phyloP scores from a whole-genome alignment of 495 filamentous ascomycete species.

The Mytilinidion resinicola region DNA sequence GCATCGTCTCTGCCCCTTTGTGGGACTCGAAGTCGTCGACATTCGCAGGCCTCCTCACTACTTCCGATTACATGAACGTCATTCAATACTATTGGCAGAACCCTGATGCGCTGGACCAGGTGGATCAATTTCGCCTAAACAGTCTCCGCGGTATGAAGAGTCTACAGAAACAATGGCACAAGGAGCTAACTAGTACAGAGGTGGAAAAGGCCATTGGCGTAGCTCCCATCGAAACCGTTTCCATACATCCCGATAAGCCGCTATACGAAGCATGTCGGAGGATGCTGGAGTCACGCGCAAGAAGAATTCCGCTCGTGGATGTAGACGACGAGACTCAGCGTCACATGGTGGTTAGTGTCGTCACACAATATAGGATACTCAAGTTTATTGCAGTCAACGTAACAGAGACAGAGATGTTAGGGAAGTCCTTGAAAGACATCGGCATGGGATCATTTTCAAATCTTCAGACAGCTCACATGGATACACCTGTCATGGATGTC shows the following conservation, averaged over 20 bases:
- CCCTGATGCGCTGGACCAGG: slow-evolving; percentile 76
- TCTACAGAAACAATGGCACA: background rate
- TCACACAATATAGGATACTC: slow-evolving; percentile 96
- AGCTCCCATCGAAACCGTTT: slow-evolving; percentile 86
- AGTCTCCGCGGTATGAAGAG: slow-evolving; percentile 71
- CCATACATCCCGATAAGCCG: slow-evolving; percentile 79
- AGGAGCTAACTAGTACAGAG: slow-evolving; percentile 48
- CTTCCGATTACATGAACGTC: slow-evolving; percentile 96
- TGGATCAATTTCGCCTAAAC: slow-evolving; percentile 91
- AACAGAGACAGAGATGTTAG: slow-evolving; percentile 77
- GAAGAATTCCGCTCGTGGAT: slow-evolving; percentile 90
- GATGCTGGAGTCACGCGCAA: slow-evolving; percentile 88
- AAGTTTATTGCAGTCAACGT: slow-evolving; percentile 99
- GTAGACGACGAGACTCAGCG: slow-evolving; percentile 90
- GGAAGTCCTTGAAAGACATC: slow-evolving; percentile 81
- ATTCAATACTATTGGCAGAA: slow-evolving; percentile 99
- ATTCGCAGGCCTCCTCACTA: slow-evolving; percentile 91
- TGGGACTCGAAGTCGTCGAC: slow-evolving; percentile 94
- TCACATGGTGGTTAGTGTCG: slow-evolving; percentile 88
- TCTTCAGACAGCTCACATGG: slow-evolving; percentile 79
- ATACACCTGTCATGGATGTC: slow-evolving; percentile 88
- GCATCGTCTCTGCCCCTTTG: slow-evolving; percentile 94
- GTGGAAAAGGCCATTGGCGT: slow-evolving; percentile 92
- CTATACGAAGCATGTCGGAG: slow-evolving; percentile 92
- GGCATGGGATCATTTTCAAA: slow-evolving; percentile 77